Conservation (phyloP, 2,329 filamentous ascomycete genomes). For the Fusarium multiceps region DNA sequence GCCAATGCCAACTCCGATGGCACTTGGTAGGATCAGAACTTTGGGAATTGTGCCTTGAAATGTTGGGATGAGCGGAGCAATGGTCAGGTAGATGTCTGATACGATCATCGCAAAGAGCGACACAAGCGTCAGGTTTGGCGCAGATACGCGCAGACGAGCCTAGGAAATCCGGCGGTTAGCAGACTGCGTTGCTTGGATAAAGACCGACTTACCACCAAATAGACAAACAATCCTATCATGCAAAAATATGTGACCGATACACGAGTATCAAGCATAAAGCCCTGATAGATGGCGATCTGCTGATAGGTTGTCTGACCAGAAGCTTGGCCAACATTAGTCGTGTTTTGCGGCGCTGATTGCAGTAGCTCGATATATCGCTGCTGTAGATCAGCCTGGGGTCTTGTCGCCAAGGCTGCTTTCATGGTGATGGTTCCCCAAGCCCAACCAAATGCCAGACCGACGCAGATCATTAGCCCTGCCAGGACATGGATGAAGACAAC, state of each 20-base stretch:
- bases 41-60: slow-evolving; percentile 14
- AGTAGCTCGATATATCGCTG: slow-evolving; percentile 21
- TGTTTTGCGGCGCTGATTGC: slow-evolving; percentile 29
- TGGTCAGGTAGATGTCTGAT: slow-evolving; percentile 6
- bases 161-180: background rate
- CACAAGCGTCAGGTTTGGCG: slow-evolving; percentile 13
- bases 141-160: slow-evolving; percentile 16
- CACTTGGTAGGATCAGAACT: slow-evolving; percentile 2
- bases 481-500: slow-evolving; percentile 39
- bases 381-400: slow-evolving; percentile 22
- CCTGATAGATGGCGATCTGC: slow-evolving; percentile 26
- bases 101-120: slow-evolving; percentile 15
- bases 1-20: slow-evolving; percentile 9
- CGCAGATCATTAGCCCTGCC: slow-evolving; percentile 21
- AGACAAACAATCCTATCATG: slow-evolving; percentile 35
- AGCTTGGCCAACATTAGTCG: slow-evolving; percentile 25
- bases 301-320: slow-evolving; percentile 20
- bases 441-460: slow-evolving; percentile 30
- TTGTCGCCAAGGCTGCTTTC: slow-evolving; percentile 37
- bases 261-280: slow-evolving; percentile 33
- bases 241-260: slow-evolving; percentile 36
- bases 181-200: rapidly evolving
- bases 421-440: slow-evolving; percentile 36
- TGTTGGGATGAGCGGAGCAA: slow-evolving; percentile 10
- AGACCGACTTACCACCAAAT: slow-evolving; percentile 13